phyloP scores from a whole-genome alignment of 108 stramenopile genomes.

The Hondaea fermentalgiana region DNA sequence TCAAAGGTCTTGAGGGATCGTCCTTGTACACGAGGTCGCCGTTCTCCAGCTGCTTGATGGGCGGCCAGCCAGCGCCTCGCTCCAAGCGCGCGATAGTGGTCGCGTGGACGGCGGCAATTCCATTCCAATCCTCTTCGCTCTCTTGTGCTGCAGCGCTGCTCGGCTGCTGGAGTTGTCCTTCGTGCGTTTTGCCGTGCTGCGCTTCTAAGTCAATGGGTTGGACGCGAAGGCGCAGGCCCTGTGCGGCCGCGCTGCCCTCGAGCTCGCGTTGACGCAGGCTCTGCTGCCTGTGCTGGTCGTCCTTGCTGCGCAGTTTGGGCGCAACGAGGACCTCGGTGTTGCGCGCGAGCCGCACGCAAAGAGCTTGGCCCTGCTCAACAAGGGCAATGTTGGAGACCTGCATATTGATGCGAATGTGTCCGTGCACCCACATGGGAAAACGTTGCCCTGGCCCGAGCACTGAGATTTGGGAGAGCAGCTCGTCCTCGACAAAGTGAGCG shows the following conservation, averaged over 20 bases:
- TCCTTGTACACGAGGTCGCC: neutral
- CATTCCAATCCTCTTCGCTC: neutral
- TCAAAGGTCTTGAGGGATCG: neutral
- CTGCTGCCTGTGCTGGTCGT: neutral
- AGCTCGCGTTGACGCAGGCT: neutral
- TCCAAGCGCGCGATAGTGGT: neutral
- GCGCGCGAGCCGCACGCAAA: constrained; percentile 7
- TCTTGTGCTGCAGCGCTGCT: neutral
- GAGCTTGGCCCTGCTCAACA: neutral
- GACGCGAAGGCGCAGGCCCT: neutral
- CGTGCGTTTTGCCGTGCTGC: neutral
- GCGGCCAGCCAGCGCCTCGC: neutral
- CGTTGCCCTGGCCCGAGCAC: constrained; percentile 5
- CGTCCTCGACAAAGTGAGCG: constrained; percentile 15
- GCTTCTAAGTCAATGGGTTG: neutral
- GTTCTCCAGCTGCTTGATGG: neutral
- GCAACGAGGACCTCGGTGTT: constrained; percentile 16
- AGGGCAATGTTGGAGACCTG: neutral
- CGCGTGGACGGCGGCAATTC: neutral
- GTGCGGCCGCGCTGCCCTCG: neutral
- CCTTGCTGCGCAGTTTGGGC: neutral
- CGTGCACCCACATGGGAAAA: neutral
- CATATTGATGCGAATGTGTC: neutral
- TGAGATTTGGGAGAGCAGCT: neutral
- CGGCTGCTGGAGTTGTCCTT: neutral